These are phyloP conservation scores for Chlorokybus atmophyticus DNA, from an alignment of 139 green algal species.

Conservation along the genomic window DNA sequence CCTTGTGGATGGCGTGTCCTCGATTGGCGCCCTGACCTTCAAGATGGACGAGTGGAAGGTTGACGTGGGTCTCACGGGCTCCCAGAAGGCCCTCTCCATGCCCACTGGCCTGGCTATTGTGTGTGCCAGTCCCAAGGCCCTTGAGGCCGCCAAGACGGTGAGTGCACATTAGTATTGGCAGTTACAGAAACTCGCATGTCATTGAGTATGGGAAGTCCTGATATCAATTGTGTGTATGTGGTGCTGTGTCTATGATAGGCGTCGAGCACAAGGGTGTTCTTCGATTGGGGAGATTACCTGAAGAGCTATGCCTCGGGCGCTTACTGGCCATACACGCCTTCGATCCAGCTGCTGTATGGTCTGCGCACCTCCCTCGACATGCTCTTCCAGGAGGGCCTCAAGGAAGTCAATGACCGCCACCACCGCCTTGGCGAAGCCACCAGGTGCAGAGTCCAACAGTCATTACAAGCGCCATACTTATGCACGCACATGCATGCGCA, in stretches of 20 bases:
- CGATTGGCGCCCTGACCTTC: constrained; percentile 85
- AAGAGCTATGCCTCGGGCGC: constrained; percentile 35
- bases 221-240: not conserved
- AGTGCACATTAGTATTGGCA: not conserved
- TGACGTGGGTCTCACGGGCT: constrained; percentile 89
- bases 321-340: constrained; percentile 48
- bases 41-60: constrained; percentile 87
- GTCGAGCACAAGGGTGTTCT: constrained; percentile 54
- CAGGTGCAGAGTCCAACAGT: constrained; percentile 35
- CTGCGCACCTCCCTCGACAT: constrained; percentile 59
- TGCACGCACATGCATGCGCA: too few species aligned
- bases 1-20: constrained; percentile 82
- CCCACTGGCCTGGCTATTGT: constrained; percentile 84
- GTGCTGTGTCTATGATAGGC: not conserved
- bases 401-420: constrained; percentile 74
- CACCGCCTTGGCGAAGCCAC: constrained; percentile 62
- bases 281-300: constrained; percentile 62
- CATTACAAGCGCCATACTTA: too few species aligned
- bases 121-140: constrained; percentile 58
- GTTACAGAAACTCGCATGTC: not conserved
- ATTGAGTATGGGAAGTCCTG: not conserved
- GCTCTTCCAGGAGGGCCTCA: constrained; percentile 70
- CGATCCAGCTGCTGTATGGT: constrained; percentile 77
- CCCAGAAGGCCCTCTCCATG: constrained; percentile 90
- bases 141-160: constrained; percentile 17